phyloP scores from a whole-genome alignment of 352 stramenopile species.

The Phytopythium kandeliae region DNA sequence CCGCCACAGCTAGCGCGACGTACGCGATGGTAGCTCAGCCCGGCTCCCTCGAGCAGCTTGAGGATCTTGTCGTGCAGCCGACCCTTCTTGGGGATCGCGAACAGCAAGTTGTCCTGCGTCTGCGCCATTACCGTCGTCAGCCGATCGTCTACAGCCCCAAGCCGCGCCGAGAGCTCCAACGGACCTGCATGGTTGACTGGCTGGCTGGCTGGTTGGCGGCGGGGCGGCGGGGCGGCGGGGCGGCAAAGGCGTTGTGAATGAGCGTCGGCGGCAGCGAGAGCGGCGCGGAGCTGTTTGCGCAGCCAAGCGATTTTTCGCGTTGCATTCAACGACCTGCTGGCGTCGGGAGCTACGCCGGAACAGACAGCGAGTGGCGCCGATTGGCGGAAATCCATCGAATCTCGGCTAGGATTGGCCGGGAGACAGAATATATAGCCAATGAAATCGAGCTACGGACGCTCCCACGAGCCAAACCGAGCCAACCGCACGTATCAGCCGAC shows the following conservation, averaged over 20 bases:
- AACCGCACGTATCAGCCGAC: too few species aligned
- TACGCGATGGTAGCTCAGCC: slow-evolving; percentile 94
- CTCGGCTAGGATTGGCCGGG: neutral
- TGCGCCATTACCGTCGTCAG: neutral
- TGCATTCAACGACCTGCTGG: neutral
- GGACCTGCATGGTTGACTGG: slow-evolving; percentile 3
- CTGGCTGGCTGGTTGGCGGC: too few species aligned
- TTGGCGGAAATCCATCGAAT: slow-evolving; percentile 3
- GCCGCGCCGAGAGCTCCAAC: too few species aligned
- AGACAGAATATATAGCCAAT: neutral
- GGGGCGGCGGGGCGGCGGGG: too few species aligned
- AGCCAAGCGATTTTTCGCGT: slow-evolving; percentile 5
- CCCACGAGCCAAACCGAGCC: too few species aligned
- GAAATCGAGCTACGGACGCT: too few species aligned
- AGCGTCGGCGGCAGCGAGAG: neutral
- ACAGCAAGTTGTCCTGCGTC: slow-evolving; percentile 69
- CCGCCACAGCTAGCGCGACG: too few species aligned
- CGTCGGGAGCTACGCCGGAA: neutral
- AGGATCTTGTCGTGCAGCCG: slow-evolving; percentile 95
- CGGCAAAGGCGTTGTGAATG: neutral
- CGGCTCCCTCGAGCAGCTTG: slow-evolving; percentile 93
- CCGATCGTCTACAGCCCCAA: too few species aligned
- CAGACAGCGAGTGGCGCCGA: neutral
- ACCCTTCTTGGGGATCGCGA: slow-evolving; percentile 98
- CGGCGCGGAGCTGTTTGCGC: slow-evolving; percentile 3